Conservation (phyloP, 306 rosid species). For the Spatholobus suberectus region DNA sequence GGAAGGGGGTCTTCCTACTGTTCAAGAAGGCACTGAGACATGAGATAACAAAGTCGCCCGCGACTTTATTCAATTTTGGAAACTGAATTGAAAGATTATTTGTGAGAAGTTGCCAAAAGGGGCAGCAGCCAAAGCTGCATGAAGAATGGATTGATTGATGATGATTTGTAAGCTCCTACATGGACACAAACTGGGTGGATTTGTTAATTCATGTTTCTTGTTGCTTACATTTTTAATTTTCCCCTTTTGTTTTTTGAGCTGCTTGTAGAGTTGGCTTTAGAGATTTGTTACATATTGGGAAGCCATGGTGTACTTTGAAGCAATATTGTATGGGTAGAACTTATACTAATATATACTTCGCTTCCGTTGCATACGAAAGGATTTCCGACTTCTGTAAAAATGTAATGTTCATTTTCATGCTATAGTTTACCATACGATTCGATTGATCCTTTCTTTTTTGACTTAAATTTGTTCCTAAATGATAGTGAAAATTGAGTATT, state of each 20-base stretch:
- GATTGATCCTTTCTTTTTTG: constrained; percentile 28
- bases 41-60: constrained; percentile 25
- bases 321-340: constrained; percentile 45
- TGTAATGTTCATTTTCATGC: constrained; percentile 32
- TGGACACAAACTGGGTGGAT: constrained; percentile 54
- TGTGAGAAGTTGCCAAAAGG: constrained; percentile 14
- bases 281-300: constrained; percentile 60
- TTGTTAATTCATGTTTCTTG: constrained; percentile 72
- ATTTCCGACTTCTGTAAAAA: constrained; percentile 50
- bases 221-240: constrained; percentile 57
- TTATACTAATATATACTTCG: constrained; percentile 37
- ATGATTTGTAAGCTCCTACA: constrained; percentile 44
- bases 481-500: background rate
- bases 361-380: constrained; percentile 47
- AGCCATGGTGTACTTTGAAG: constrained; percentile 52
- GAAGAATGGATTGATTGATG: constrained; percentile 37
- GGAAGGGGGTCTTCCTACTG: constrained; percentile 76
- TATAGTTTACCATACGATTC: background rate
- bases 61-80: constrained; percentile 43
- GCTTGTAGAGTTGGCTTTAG: constrained; percentile 72
- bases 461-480: background rate
- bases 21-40: constrained; percentile 76
- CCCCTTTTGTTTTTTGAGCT: constrained; percentile 35
- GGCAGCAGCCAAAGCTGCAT: constrained; percentile 35
- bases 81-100: constrained; percentile 36